Base-by-base conservation (phyloP, 1,284 basidiomycete genomes). In the Microbotryum violaceum region DNA sequence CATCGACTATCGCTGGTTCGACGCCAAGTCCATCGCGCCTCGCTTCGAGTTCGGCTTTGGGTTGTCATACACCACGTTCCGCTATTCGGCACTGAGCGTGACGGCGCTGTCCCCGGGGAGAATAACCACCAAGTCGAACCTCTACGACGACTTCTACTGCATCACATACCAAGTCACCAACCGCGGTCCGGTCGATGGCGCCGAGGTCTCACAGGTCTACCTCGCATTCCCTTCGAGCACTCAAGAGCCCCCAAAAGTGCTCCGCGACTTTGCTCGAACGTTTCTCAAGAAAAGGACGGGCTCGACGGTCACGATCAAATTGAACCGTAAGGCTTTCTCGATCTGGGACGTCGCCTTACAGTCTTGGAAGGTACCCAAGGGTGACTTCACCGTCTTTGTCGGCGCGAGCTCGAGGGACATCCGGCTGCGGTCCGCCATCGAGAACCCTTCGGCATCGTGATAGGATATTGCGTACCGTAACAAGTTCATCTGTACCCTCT, bases 31-130 rank as follows among this genome's bases (percentile, higher is more conserved):
- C 63, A 76, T 77, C 62, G 66, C 67, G 14, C 79, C 79, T 23
- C 71, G 77, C 1, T 80, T 70, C 68, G 75, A 76, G 55, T 80
- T 80, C 62, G 79, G 79, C 21, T 76, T 73, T 62, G 79, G 79
- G n/a, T 67, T 78, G 27, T 67, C 72, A 49, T 80, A 80, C 69
- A 74, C 79, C 7, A 72, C 70, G 2, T 79, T 79, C 66, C 70
- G 71, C 47, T 72, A 78, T 57, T 64, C 70, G 9, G 68, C 67
- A 47, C 63, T 78, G 33, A 45, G 49, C 4, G 60, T 77, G 27
- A 49, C 61, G 48, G 49, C 70, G 52, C 67, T 67, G 20, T 18
- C 20, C 2, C 48, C 58, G 10, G 44, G 47, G 18, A 7, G n/a
- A 16, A 25, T 1, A 9, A 18, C 52, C 18, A 37, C 31, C 25